phyloP scores from a whole-genome alignment of 352 stramenopile genomes.

The Phytopythium boreale region DNA sequence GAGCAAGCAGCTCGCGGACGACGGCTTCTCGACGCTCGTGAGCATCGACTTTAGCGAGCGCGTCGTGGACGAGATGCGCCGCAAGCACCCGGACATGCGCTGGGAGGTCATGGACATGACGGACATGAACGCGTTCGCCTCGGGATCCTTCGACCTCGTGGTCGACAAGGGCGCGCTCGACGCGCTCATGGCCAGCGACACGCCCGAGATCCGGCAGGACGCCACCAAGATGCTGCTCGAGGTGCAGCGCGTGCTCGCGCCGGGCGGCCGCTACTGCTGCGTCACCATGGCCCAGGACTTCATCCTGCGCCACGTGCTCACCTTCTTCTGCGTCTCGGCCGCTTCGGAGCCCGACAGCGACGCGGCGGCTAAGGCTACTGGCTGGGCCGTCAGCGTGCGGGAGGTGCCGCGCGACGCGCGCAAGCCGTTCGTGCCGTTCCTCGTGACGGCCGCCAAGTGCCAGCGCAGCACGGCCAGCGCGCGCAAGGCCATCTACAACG shows the following conservation, averaged over 20 bases:
- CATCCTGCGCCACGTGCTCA: conserved; percentile 58
- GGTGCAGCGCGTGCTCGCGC: conserved; percentile 52
- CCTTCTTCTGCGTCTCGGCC: conserved; percentile 30
- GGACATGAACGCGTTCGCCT: conserved; percentile 36
- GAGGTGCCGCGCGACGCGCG: conserved; percentile 37
- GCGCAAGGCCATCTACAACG: conserved; percentile 38
- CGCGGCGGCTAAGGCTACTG: conserved; percentile 7
- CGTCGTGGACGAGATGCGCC: conserved; percentile 77
- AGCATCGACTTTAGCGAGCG: conserved; percentile 75
- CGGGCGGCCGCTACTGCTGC: conserved; percentile 63
- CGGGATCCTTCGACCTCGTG: conserved; percentile 64
- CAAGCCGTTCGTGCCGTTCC: conserved; percentile 55
- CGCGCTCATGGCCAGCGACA: conserved; percentile 60
- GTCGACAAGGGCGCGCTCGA: conserved; percentile 84
- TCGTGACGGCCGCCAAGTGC: conserved; percentile 40
- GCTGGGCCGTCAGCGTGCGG: conserved; percentile 33
- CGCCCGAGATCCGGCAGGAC: conserved; percentile 29
- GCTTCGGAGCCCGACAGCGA: background rate
- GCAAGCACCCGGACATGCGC: conserved; percentile 51
- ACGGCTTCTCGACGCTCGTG: conserved; percentile 52
- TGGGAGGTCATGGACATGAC: conserved; percentile 84
- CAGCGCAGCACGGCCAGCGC: conserved; percentile 11
- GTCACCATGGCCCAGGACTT: conserved; percentile 83
- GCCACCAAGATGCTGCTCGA: conserved; percentile 70
- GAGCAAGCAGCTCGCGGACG: conserved; percentile 47